Base-by-base conservation (phyloP, 768 basidiomycete species). In the Pulveroboletus sp. region DNA sequence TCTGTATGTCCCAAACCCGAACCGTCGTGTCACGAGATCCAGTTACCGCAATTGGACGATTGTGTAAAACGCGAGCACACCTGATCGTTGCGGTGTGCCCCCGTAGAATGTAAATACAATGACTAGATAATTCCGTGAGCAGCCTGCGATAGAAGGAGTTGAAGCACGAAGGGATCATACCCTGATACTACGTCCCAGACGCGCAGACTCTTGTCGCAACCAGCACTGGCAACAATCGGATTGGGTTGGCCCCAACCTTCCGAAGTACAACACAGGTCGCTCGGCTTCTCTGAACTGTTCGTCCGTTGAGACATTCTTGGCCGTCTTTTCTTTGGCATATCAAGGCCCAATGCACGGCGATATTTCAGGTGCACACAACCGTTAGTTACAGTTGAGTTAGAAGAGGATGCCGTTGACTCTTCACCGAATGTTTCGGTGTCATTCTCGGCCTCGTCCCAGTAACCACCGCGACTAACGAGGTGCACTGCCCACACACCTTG, bases 41-140 rank as follows among this genome's bases (percentile, higher is more conserved):
- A 0, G 89, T 88, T 29, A 99, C 83, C 0, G 92, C 94, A 43
- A 95, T 78, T 0, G 95, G 93, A 11, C 90, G 78, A 33, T 85
- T 84, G 64, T 95, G 87, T 42, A 97, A 69, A 13, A 92, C 85
- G 58, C 88, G 90, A 47, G 95, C 75, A 66, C 93, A 97, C 25
- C 95, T 83, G 43, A 98, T 87, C 1, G 95, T 97, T 0, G 92
- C 90, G 0, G 82, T 81, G 68, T 97, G 95, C 0, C 94, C 95
- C 1, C 75, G 71, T 9, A 99, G 76, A 16, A 82, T 74, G 63
- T 94, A 87, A 12, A 93, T 77, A 58, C 89, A 90, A 53, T 80
- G 76, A 9, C 78, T 79, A 42, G 5, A 42, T 11, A 23, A 4
- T 35, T 5, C 3, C 1, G 6, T 36, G 16, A 47, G 57, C 20